Evolutionary conservation across 768 basidiomycete genomes (phyloP).

Genomic region (Phylloporus sp.): DNA sequence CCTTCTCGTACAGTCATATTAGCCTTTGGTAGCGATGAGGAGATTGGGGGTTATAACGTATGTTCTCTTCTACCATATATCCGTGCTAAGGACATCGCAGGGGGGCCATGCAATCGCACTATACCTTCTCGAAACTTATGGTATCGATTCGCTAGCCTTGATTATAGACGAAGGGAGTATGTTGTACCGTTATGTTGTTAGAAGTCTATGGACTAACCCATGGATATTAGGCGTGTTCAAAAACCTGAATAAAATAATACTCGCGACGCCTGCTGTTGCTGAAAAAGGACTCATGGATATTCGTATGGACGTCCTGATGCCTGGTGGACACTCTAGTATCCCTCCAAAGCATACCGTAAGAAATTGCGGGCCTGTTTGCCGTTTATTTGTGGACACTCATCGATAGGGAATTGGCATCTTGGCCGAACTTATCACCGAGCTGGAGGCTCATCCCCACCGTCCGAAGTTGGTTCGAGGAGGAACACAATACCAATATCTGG

Average conservation of each 20-base stretch:
- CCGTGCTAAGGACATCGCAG: slow-evolving; percentile 17
- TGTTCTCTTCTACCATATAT: too few species aligned
- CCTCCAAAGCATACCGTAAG: too few species aligned
- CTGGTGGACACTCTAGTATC: too few species aligned
- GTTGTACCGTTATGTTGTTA: neutral
- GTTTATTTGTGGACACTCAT: neutral
- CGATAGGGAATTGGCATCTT: slow-evolving; percentile 47
- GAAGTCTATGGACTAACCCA: too few species aligned
- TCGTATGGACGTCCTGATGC: too few species aligned
- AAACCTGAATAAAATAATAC: neutral
- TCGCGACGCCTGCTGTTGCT: neutral
- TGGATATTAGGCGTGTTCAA: slow-evolving; percentile 12
- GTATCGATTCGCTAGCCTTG: slow-evolving; percentile 47
- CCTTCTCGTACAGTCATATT: slow-evolving; percentile 30
- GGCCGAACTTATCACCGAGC: neutral
- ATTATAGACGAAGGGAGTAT: slow-evolving; percentile 58
- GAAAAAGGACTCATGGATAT: neutral
- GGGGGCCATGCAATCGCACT: slow-evolving; percentile 41
- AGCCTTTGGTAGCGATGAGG: slow-evolving; percentile 45
- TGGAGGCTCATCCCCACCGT: neutral
- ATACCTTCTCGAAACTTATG: slow-evolving; percentile 41
- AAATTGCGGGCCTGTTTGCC: neutral
- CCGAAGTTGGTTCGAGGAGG: neutral
- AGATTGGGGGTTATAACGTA: slow-evolving; percentile 40
- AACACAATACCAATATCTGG: too few species aligned